Conservation (phyloP, 2,329 filamentous ascomycete species). For the Ascochyta koolunga region DNA sequence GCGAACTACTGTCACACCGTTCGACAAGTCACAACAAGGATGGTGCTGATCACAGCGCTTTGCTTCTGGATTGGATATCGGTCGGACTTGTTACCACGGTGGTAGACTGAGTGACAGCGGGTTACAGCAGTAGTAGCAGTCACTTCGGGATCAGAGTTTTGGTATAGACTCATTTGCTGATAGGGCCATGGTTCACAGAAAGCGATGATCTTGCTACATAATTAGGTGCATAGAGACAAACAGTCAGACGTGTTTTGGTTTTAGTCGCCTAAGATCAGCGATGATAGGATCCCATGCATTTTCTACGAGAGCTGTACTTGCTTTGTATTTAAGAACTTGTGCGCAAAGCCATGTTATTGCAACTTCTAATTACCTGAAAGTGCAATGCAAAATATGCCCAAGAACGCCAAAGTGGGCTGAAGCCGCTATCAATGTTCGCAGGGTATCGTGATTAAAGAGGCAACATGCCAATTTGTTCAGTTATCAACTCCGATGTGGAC, state of each 20-base stretch:
- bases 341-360: constrained; percentile 1
- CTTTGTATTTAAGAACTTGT: neutral
- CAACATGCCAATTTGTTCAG: constrained; percentile 36
- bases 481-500: constrained; percentile 66
- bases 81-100: neutral
- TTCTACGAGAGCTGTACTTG: neutral
- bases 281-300: neutral
- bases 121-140: neutral
- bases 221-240: neutral
- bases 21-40: neutral
- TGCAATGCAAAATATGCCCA: neutral
- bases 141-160: neutral
- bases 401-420: constrained; percentile 15
- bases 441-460: constrained; percentile 24
- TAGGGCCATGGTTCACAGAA: neutral
- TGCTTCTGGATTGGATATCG: neutral
- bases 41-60: neutral
- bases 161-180: neutral
- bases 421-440: constrained; percentile 7
- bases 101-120: neutral
- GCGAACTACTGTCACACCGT: constrained; percentile 9
- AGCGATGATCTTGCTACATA: too few relatives aligned
- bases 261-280: too few relatives aligned
- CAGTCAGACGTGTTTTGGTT: neutral
- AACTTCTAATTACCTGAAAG: constrained; percentile 1